phyloP scores from a whole-genome alignment of 371 early-diverging fungal species.

The Mortierella sp. region DNA sequence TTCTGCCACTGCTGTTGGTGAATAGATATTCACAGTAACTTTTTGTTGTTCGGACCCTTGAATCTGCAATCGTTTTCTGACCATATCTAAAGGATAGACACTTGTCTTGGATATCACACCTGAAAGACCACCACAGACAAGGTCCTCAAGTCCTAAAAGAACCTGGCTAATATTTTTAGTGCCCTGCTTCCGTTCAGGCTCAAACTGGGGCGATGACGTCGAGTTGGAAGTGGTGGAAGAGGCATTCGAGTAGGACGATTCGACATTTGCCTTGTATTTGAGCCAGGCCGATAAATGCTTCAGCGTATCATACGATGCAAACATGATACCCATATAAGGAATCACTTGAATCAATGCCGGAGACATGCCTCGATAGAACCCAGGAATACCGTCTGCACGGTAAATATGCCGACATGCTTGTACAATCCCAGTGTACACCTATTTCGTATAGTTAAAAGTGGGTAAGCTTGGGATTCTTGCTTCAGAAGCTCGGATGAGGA shows the following conservation, averaged over 20 bases:
- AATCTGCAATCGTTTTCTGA: conserved; percentile 82
- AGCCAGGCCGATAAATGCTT: conserved; percentile 61
- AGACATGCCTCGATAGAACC: conserved; percentile 90
- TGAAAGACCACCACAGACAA: conserved; percentile 86
- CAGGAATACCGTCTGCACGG: conserved; percentile 78
- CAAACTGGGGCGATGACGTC: no score
- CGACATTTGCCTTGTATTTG: conserved; percentile 11
- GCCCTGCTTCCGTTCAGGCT: not conserved
- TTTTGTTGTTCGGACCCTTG: conserved; percentile 41
- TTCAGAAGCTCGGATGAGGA: no score
- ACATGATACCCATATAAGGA: conserved; percentile 94
- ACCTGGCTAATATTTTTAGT: conserved; percentile 20
- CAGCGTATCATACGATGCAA: conserved; percentile 78
- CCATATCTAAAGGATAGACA: conserved; percentile 93
- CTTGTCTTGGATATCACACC: conserved; percentile 87
- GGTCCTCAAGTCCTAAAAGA: conserved; percentile 67
- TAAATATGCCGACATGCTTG: conserved; percentile 76
- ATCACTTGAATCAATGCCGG: conserved; percentile 90
- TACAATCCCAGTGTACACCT: conserved; percentile 73
- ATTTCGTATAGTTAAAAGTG: not conserved
- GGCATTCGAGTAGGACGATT: not conserved
- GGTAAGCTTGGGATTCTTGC: not conserved
- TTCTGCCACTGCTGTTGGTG: conserved; percentile 47
- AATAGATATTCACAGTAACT: conserved; percentile 4
- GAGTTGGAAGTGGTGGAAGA: no score